Evolutionary conservation across 2,329 filamentous ascomycete species (phyloP).

Genomic region (Aspergillus calidoustus): DNA sequence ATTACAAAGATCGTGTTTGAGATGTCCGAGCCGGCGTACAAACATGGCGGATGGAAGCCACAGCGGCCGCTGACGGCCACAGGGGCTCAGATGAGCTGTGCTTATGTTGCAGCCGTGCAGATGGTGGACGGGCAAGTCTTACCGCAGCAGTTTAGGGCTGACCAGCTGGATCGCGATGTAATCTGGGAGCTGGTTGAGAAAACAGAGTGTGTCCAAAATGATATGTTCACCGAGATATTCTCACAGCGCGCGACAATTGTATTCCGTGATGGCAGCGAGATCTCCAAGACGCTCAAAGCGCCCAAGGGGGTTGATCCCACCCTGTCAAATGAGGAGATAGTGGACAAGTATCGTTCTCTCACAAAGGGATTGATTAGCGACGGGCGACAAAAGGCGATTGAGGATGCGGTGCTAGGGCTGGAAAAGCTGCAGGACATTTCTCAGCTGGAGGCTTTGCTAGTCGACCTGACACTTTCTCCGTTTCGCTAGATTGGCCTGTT

Average conservation of each 20-base stretch:
- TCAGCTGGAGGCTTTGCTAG: neutral
- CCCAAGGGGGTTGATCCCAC: conserved; percentile 4
- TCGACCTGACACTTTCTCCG: neutral
- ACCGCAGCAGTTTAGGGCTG: conserved; percentile 3
- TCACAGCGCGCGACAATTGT: neutral
- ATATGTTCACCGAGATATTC: neutral
- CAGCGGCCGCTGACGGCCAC: conserved; percentile 9
- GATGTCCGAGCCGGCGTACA: conserved; percentile 3
- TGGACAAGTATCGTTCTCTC: conserved; percentile 2
- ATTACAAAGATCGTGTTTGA: conserved; percentile 4
- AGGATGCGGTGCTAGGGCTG: neutral
- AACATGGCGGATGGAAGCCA: conserved; percentile 11
- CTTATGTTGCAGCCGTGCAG: conserved; percentile 14
- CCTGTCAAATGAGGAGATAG: conserved; percentile 11
- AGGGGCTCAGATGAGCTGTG: conserved; percentile 17
- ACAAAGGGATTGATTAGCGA: neutral
- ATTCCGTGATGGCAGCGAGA: neutral
- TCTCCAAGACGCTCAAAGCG: neutral
- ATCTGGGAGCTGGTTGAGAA: conserved; percentile 5
- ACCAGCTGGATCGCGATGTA: conserved; percentile 2
- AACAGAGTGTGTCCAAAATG: neutral
- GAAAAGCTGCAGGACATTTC: conserved; percentile 7
- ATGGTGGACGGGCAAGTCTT: conserved; percentile 12
- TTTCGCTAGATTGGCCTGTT: neutral
- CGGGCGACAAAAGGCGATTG: conserved; percentile 6